Base-by-base conservation (phyloP, 2,329 filamentous ascomycete species). In the Alternaria sp. region DNA sequence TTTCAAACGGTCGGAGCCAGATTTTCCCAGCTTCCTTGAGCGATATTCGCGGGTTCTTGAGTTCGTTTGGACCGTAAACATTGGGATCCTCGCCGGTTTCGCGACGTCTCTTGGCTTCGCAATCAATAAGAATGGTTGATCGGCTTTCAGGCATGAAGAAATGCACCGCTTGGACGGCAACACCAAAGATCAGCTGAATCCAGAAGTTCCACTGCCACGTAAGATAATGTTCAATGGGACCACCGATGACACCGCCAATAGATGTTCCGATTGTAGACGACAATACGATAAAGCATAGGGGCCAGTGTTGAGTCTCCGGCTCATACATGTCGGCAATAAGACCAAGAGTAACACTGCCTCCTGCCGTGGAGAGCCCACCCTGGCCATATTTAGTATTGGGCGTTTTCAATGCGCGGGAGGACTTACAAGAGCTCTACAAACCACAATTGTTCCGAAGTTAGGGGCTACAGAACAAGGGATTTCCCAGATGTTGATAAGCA, bases 171-270 rank as follows among this genome's bases (percentile, higher is more conserved):
- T 93, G 90, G 2, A 91, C 85, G 34, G 84, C 81, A 8, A 79
- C 88, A 14, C 91, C 91, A 55, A 94, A 88, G 66, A 93, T 92
- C 63, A 94, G 85, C 76, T 93, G 90, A 57, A 93, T 89, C 90
- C 91, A 94, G 73, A 93, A 92, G 52, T 83, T 86, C 88, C 88
- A 93, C 64, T 83, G 84, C 90, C 90, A 93, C 23, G 72, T 60
- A 6, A 83, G 67, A 60, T 79, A 65, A 66, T 77, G 75, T 42
- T 82, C 77, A 14, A 85, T 78, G 33, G 83, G 83, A 0, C 84
- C 84, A 6, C 84, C 84, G n/a, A 85, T 78, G 11, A 93, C 88
- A 13, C 90, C 90, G 0, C 90, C 90, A 2, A 93, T 81, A n/a
- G 91, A 86, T 0, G 89, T 91, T 23, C 90, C 90, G 31, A 87